A percentile compares a stretch with the other conserved stretches of the same genome.
Conservation (phyloP, 495 filamentous ascomycete genomes). For the Hapsidospora chrysogenum region DNA sequence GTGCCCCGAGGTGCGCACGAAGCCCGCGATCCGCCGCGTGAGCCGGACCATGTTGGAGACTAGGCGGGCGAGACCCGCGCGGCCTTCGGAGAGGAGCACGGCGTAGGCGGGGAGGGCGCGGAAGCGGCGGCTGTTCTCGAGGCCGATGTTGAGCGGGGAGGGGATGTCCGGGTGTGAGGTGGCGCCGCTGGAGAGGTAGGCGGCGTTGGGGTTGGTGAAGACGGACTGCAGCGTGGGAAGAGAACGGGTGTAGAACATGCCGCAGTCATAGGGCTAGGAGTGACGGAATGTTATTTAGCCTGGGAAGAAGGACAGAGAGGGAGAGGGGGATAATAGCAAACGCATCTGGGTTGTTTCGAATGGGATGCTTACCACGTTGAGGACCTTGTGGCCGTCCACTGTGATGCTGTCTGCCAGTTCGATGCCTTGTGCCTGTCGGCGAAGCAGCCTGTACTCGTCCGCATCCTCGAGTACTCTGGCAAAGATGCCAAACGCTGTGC, state of each 20-base stretch:
- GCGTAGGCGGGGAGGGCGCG: constrained; percentile 80
- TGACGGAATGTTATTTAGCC: constrained; percentile 1
- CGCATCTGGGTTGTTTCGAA: too few relatives aligned
- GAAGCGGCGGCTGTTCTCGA: constrained; percentile 88
- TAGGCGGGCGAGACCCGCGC: constrained; percentile 51
- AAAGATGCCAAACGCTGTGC: constrained; percentile 67
- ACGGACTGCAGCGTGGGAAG: constrained; percentile 37
- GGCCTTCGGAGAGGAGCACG: constrained; percentile 58
- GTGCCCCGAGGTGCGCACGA: constrained; percentile 32
- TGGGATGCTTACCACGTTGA: constrained; percentile 54
- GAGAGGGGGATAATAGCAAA: not conserved
- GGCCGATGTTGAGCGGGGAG: constrained; percentile 71
- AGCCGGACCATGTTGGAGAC: constrained; percentile 54
- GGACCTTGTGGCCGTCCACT: constrained; percentile 74
- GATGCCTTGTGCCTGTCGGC: constrained; percentile 41
- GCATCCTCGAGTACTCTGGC: constrained; percentile 42
- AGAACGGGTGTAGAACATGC: constrained; percentile 67
- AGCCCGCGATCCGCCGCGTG: constrained; percentile 47
- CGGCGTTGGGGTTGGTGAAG: constrained; percentile 74
- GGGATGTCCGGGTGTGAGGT: constrained; percentile 34
- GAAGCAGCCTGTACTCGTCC: constrained; percentile 42
- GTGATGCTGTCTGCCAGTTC: constrained; percentile 78
- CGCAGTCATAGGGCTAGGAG: constrained; percentile 68
- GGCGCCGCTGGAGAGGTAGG: constrained; percentile 49
- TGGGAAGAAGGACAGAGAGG: not conserved